Evolutionary conservation across 2,329 filamentous ascomycete genomes (phyloP).

Genomic region (Colletotrichum graminicola): DNA sequence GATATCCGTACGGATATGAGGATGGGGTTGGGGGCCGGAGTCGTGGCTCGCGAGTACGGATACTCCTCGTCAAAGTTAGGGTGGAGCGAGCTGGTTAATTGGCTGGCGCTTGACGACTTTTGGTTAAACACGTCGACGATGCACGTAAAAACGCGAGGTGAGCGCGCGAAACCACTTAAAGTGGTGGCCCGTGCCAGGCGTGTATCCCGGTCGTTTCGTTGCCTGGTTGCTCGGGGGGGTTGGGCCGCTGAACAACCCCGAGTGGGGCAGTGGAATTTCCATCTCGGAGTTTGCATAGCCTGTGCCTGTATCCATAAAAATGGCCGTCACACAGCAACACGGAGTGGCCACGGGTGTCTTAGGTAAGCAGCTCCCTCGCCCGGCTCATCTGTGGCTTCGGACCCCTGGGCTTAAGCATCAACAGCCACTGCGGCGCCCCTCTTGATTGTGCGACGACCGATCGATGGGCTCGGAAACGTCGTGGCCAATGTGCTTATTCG

Average conservation of each 20-base stretch:
- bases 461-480: slow-evolving; percentile 12
- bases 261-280: slow-evolving; percentile 33
- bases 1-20: slow-evolving; percentile 11
- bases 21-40: background rate
- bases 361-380: slow-evolving; percentile 5
- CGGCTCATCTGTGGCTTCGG: background rate
- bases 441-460: slow-evolving; percentile 21
- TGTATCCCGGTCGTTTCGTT: slow-evolving; percentile 37
- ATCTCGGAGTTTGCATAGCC: slow-evolving; percentile 25
- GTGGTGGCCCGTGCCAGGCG: slow-evolving; percentile 42
- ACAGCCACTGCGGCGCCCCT: slow-evolving; percentile 31
- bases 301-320: background rate
- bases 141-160: slow-evolving; percentile 45
- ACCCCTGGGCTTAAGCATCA: background rate
- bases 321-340: slow-evolving; percentile 5
- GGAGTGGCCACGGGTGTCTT: background rate
- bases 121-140: slow-evolving; percentile 42
- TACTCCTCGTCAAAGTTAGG: slow-evolving; percentile 24
- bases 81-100: slow-evolving; percentile 35
- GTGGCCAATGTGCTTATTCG: slow-evolving; percentile 9
- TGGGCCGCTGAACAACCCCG: slow-evolving; percentile 19
- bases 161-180: slow-evolving; percentile 43
- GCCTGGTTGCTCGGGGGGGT: slow-evolving; percentile 37
- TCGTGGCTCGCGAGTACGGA: slow-evolving; percentile 17
- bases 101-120: slow-evolving; percentile 33